These are phyloP conservation scores for Penicillium sp. DNA, from an alignment of 2,329 filamentous ascomycete genomes.

Conservation along the genomic window DNA sequence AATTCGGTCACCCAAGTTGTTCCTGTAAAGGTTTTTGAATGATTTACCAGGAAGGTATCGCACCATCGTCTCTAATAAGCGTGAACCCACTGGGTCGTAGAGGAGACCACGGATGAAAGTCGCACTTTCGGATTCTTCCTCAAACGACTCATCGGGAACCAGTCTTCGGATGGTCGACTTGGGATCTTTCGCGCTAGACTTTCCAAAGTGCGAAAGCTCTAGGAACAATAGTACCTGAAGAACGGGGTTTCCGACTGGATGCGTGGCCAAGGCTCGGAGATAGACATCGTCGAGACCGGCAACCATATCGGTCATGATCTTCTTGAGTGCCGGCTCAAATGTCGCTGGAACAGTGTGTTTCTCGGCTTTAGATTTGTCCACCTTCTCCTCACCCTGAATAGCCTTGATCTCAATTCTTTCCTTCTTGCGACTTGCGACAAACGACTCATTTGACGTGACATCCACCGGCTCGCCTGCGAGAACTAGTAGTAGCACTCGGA, in stretches of 20 bases:
- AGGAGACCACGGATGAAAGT: constrained; percentile 81
- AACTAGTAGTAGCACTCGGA: constrained; percentile 81
- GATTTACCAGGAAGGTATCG: constrained; percentile 77
- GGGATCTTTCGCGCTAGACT: constrained; percentile 62
- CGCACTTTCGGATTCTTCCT: constrained; percentile 69
- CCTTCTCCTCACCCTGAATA: constrained; percentile 43
- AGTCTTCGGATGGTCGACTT: constrained; percentile 72
- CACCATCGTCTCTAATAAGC: constrained; percentile 83
- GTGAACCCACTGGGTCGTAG: constrained; percentile 87
- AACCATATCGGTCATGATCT: constrained; percentile 76
- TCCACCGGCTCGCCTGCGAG: constrained; percentile 79
- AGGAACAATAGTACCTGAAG: constrained; percentile 87
- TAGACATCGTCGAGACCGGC: constrained; percentile 73
- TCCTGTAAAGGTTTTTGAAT: constrained; percentile 83
- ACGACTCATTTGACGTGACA: constrained; percentile 63
- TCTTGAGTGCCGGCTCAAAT: constrained; percentile 73
- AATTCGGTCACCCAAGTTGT: constrained; percentile 76
- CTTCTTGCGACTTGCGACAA: constrained; percentile 91
- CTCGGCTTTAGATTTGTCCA: constrained; percentile 51
- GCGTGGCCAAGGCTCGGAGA: constrained; percentile 77
- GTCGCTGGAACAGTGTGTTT: constrained; percentile 67
- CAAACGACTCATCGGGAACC: constrained; percentile 74
- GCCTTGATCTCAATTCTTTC: constrained; percentile 69
- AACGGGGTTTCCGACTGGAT: constrained; percentile 87
- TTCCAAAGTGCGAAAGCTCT: constrained; percentile 72